Conservation (phyloP, 768 basidiomycete genomes). For the Amanita polypyramis region DNA sequence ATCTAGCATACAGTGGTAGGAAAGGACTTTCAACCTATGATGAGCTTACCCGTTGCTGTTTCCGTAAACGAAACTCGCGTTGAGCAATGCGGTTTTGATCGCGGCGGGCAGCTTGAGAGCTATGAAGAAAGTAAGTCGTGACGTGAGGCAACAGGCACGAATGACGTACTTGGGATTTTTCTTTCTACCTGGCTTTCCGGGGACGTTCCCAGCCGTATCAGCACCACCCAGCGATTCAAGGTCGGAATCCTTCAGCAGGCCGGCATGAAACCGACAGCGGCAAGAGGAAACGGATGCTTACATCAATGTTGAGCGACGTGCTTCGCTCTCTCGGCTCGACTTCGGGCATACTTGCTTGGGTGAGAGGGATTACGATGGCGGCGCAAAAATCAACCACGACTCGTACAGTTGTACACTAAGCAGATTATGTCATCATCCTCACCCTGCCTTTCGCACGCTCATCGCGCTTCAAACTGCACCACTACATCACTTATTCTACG, state of each 20-base stretch:
- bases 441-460: slow-evolving; percentile 10
- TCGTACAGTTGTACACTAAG: slow-evolving; percentile 12
- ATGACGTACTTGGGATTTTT: slow-evolving; percentile 76
- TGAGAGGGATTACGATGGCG: slow-evolving; percentile 34
- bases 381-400: slow-evolving; percentile 10
- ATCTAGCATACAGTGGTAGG: slow-evolving; percentile 41
- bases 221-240: slow-evolving; percentile 39
- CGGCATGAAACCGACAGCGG: slow-evolving; percentile 2
- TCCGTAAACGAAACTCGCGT: slow-evolving; percentile 84
- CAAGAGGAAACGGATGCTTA: slow-evolving; percentile 14
- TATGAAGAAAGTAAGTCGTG: slow-evolving; percentile 18
- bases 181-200: slow-evolving; percentile 70
- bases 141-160: slow-evolving; percentile 10
- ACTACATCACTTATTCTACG: slow-evolving; percentile 26
- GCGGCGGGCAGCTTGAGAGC: slow-evolving; percentile 79
- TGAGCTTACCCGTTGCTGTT: slow-evolving; percentile 64
- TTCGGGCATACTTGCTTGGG: slow-evolving; percentile 42
- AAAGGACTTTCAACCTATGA: background rate
- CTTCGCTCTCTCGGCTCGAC: slow-evolving; percentile 48
- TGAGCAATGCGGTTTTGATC: slow-evolving; percentile 92
- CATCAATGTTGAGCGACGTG: slow-evolving; percentile 51
- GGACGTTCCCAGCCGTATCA: slow-evolving; percentile 22
- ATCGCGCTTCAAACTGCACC: slow-evolving; percentile 83
- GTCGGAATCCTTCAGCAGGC: slow-evolving; percentile 49
- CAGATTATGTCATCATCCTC: slow-evolving; percentile 7